Conservation (phyloP, 148 eudicot species). For the Rhododendron ferrugineum region DNA sequence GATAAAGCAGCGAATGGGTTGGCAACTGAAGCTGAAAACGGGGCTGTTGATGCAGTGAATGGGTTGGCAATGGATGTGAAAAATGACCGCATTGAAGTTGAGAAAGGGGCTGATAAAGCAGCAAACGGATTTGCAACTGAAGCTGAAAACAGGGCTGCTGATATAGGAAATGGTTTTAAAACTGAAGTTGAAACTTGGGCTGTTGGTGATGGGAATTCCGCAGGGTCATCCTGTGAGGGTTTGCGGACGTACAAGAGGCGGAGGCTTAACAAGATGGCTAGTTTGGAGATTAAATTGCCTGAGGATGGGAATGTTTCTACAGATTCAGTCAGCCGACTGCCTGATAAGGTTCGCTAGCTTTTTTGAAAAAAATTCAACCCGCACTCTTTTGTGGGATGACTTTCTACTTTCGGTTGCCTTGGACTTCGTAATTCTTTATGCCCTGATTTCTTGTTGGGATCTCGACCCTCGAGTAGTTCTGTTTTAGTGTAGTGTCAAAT, state of each 20-base stretch:
- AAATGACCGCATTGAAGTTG: neutral
- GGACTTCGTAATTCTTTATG: neutral
- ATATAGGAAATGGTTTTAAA: constrained; percentile 1
- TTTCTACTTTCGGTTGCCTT: neutral
- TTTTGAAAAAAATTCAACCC: neutral
- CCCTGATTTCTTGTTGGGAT: neutral
- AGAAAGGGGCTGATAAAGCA: neutral
- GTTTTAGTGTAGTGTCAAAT: neutral
- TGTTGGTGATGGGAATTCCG: constrained; percentile 15
- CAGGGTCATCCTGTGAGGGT: constrained; percentile 11
- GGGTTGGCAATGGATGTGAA: neutral
- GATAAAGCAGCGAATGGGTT: neutral
- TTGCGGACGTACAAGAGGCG: constrained; percentile 46
- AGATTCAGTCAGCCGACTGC: constrained; percentile 12
- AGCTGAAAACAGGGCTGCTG: neutral
- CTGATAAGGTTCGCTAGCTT: constrained; percentile 26
- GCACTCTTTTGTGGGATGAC: neutral
- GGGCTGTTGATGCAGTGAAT: neutral
- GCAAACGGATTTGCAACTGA: neutral
- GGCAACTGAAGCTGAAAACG: neutral
- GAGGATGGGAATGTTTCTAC: constrained; percentile 20
- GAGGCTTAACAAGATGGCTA: constrained; percentile 11
- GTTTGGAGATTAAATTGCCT: constrained; percentile 11
- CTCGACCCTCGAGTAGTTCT: too few species aligned
- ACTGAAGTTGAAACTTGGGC: constrained; percentile 19